A percentile compares a stretch with the other conserved stretches of the same genome.
These are phyloP conservation scores for Neurospora tetrasperma DNA, from an alignment of 495 filamentous ascomycete species.

Conservation along the genomic window DNA sequence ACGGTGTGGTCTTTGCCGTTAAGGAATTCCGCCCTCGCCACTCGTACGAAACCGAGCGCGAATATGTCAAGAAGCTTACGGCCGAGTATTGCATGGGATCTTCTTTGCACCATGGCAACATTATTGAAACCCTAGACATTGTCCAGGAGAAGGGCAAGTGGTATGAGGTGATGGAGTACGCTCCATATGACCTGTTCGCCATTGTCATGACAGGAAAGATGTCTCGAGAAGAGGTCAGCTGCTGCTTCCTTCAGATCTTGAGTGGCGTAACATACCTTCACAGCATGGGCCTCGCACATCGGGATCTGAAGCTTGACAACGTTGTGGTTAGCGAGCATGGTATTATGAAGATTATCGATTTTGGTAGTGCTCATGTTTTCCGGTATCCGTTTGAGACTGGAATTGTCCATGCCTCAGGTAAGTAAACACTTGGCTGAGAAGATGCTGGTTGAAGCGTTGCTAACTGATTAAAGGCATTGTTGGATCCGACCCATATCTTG, in stretches of 20 bases:
- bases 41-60: constrained; percentile 83
- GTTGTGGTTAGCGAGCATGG: constrained; percentile 93
- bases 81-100: constrained; percentile 98
- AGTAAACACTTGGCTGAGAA: constrained; percentile 21
- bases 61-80: constrained; percentile 98
- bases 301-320: constrained; percentile 96
- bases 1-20: constrained; percentile 88
- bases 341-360: constrained; percentile 99
- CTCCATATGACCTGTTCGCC: constrained; percentile 93
- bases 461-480: constrained; percentile 64
- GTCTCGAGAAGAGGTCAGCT: constrained; percentile 81
- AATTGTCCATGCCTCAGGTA: constrained; percentile 78
- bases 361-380: constrained; percentile 95
- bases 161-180: constrained; percentile 99
- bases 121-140: constrained; percentile 96
- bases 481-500: constrained; percentile 93
- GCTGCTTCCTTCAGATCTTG: constrained; percentile 88
- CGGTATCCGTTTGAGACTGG: constrained; percentile 95
- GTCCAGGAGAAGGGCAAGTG: constrained; percentile 89
- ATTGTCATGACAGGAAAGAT: constrained; percentile 99
- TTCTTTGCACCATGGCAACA: constrained; percentile 93
- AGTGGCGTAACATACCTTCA: constrained; percentile 97
- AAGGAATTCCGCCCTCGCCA: constrained; percentile 94
- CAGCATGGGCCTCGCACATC: constrained; percentile 89
- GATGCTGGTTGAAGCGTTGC: not conserved